Conservation (phyloP, 1,284 basidiomycete species). For the Pulchroboletus neoregius region DNA sequence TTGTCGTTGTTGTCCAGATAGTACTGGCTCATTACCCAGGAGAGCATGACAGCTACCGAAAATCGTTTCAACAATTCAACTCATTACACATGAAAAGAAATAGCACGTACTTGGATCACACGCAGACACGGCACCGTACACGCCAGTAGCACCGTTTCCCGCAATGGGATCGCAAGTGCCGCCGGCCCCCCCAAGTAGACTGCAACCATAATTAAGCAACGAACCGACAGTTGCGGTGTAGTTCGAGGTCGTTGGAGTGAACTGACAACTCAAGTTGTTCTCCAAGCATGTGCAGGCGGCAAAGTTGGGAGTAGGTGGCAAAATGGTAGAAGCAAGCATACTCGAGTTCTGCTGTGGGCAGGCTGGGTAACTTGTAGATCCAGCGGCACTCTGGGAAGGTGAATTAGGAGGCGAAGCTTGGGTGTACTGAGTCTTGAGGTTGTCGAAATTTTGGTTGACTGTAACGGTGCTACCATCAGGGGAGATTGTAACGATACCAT, state of each 20-base stretch:
- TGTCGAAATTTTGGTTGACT: conserved; percentile 62
- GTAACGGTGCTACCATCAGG: conserved; percentile 59
- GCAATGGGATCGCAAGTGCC: conserved; percentile 67
- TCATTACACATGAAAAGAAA: conserved; percentile 3
- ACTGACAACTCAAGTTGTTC: conserved; percentile 65
- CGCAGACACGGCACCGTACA: conserved; percentile 70
- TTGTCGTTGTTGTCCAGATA: conserved; percentile 65
- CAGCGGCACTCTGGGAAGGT: conserved; percentile 55
- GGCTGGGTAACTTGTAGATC: conserved; percentile 50
- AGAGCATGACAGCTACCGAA: conserved; percentile 64
- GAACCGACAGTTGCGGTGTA: conserved; percentile 65
- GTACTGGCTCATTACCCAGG: conserved; percentile 80
- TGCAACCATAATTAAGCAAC: conserved; percentile 69
- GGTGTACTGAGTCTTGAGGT: conserved; percentile 60
- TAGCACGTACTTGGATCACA: conserved; percentile 66
- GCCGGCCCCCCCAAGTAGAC: conserved; percentile 58
- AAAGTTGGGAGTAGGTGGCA: conserved; percentile 83
- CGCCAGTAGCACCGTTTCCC: conserved; percentile 68
- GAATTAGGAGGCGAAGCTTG: conserved; percentile 59
- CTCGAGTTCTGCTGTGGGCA: conserved; percentile 63
- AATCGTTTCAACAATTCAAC: conserved; percentile 9
- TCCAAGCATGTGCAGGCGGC: conserved; percentile 77
- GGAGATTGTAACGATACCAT: conserved; percentile 80
- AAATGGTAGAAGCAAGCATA: conserved; percentile 61
- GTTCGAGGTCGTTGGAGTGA: conserved; percentile 60